Evolutionary conservation across 768 basidiomycete genomes (phyloP).

Genomic region (Hypholoma sublateritium): DNA sequence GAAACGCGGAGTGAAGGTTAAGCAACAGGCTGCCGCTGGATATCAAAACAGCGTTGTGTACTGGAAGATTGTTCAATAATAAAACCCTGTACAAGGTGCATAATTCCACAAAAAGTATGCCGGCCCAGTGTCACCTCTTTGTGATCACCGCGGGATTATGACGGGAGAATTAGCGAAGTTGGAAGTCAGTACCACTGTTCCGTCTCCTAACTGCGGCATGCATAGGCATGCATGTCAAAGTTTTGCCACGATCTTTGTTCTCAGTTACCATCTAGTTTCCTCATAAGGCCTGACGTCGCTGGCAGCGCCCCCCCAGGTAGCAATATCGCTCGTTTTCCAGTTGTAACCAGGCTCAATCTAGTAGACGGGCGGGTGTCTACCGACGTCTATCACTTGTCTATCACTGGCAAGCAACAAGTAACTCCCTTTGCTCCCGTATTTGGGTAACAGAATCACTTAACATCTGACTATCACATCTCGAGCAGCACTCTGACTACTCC

Average conservation of each 20-base stretch:
- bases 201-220: background rate
- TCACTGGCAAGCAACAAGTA: constrained; percentile 7
- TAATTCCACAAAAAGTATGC: background rate
- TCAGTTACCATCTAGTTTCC: background rate
- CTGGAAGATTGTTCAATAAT: constrained; percentile 51
- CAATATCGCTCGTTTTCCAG: background rate
- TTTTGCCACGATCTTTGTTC: constrained; percentile 1
- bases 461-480: background rate
- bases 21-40: constrained; percentile 66
- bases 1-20: constrained; percentile 58
- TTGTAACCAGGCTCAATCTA: constrained; percentile 13
- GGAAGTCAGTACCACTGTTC: background rate
- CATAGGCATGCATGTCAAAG: background rate
- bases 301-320: background rate
- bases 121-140: background rate
- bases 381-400: constrained; percentile 5
- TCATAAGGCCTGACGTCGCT: background rate
- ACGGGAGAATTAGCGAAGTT: background rate
- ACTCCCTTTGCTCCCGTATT: background rate
- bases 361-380: constrained; percentile 11
- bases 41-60: constrained; percentile 65
- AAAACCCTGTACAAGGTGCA: background rate
- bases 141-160: background rate
- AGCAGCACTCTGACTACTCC: background rate
- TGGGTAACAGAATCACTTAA: background rate